A percentile compares a stretch with the other conserved stretches of the same genome.
Conservation (phyloP, 169 alveolate genomes). For the Blepharisma undulans region DNA sequence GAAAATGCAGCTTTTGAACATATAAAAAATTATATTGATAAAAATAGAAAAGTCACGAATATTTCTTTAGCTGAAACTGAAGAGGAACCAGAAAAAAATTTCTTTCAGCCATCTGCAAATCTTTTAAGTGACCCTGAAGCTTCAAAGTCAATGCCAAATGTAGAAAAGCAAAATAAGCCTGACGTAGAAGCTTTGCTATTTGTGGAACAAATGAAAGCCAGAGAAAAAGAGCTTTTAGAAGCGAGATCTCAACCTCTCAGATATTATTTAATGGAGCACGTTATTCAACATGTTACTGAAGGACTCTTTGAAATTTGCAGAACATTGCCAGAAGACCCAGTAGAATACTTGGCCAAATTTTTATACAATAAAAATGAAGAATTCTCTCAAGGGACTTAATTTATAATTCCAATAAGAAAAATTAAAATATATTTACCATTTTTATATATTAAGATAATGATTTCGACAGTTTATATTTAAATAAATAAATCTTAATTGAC, state of each 20-base stretch:
- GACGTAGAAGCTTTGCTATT: slow-evolving; percentile 46
- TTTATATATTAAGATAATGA: neutral
- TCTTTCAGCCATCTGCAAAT: neutral
- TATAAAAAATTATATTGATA: slow-evolving; percentile 49
- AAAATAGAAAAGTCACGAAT: slow-evolving; percentile 54
- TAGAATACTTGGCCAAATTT: slow-evolving; percentile 61
- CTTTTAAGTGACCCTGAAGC: slow-evolving; percentile 37
- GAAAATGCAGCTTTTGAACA: slow-evolving; percentile 47
- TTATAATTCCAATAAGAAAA: neutral
- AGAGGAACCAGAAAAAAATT: slow-evolving; percentile 34
- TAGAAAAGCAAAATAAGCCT: slow-evolving; percentile 21
- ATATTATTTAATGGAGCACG: slow-evolving; percentile 86
- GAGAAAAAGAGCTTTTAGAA: slow-evolving; percentile 70
- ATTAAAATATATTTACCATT: neutral
- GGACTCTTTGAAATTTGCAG: slow-evolving; percentile 89
- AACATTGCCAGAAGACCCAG: slow-evolving; percentile 87
- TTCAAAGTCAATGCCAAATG: neutral
- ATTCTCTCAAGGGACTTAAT: neutral
- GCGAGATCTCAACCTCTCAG: slow-evolving; percentile 76
- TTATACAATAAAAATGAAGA: neutral
- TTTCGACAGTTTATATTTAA: neutral
- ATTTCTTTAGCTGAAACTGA: slow-evolving; percentile 47
- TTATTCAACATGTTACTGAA: slow-evolving; percentile 87
- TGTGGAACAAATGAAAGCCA: slow-evolving; percentile 53
- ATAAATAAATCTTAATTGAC: neutral